phyloP scores from a whole-genome alignment of 306 rosid species.

The Cucurbita pepo region DNA sequence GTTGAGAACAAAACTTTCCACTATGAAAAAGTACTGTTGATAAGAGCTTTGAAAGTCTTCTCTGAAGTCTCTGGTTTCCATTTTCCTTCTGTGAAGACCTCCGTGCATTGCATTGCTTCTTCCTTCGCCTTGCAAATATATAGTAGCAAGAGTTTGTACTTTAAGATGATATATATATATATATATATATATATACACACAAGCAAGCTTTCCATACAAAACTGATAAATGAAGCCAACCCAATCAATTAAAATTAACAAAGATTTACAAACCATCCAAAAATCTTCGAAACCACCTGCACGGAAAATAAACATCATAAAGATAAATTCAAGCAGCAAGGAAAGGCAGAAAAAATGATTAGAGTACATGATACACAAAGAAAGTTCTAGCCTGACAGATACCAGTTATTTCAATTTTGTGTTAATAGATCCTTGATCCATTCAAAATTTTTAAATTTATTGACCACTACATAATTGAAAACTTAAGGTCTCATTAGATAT shows the following conservation, averaged over 20 bases:
- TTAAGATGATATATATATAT: background rate
- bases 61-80: background rate
- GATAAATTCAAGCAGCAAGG: background rate
- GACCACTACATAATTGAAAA: too few relatives aligned
- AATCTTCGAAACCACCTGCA: constrained; percentile 6
- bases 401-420: background rate
- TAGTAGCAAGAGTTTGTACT: background rate
- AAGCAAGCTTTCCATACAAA: constrained; percentile 3
- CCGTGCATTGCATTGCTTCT: background rate
- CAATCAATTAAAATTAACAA: background rate
- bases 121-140: background rate
- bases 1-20: background rate
- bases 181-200: background rate
- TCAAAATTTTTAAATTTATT: too few relatives aligned
- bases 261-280: constrained; percentile 5
- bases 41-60: background rate
- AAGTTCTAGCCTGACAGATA: background rate
- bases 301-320: background rate
- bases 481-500: too few relatives aligned
- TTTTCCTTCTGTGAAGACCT: background rate
- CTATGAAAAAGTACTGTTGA: background rate
- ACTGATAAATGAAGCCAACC: background rate
- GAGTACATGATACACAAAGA: background rate
- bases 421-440: background rate
- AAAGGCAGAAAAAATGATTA: background rate